These are phyloP conservation scores for Tulasnella sp. DNA, from an alignment of 768 basidiomycete species.

Conservation along the genomic window DNA sequence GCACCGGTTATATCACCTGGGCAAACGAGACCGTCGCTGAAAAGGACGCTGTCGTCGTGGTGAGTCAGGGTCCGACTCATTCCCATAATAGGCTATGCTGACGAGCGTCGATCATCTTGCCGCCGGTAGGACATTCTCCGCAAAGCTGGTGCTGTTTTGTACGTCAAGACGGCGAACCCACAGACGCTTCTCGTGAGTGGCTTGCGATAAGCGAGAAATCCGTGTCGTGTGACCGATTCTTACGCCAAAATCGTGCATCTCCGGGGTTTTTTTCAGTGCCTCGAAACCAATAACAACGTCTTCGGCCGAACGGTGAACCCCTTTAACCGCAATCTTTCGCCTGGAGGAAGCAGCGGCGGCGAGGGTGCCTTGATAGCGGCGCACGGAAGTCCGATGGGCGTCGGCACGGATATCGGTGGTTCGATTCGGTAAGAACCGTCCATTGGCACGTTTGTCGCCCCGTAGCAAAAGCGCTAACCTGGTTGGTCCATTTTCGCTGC, in stretches of 20 bases:
- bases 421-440: constrained; percentile 34
- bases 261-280: constrained; percentile 40
- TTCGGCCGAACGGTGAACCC: constrained; percentile 48
- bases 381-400: constrained; percentile 42
- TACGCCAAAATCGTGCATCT: constrained; percentile 5
- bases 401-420: constrained; percentile 53
- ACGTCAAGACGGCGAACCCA: constrained; percentile 49
- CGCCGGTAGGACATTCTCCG: constrained; percentile 41
- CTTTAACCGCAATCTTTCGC: constrained; percentile 46
- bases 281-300: constrained; percentile 54
- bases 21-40: constrained; percentile 42
- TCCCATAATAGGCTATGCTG: neutral
- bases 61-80: constrained; percentile 17
- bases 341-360: constrained; percentile 51
- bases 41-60: constrained; percentile 32
- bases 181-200: constrained; percentile 49
- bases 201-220: constrained; percentile 1
- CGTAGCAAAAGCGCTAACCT: neutral
- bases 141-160: constrained; percentile 47
- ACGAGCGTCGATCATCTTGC: constrained; percentile 2
- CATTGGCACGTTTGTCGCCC: neutral
- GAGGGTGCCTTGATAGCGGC: constrained; percentile 48
- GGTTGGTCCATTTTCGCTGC: neutral
- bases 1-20: constrained; percentile 41
- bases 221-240: constrained; percentile 30